A percentile compares a stretch with the other conserved stretches of the same genome.
Conservation (phyloP, 1,284 basidiomycete genomes). For the Rhodotorula sp. region DNA sequence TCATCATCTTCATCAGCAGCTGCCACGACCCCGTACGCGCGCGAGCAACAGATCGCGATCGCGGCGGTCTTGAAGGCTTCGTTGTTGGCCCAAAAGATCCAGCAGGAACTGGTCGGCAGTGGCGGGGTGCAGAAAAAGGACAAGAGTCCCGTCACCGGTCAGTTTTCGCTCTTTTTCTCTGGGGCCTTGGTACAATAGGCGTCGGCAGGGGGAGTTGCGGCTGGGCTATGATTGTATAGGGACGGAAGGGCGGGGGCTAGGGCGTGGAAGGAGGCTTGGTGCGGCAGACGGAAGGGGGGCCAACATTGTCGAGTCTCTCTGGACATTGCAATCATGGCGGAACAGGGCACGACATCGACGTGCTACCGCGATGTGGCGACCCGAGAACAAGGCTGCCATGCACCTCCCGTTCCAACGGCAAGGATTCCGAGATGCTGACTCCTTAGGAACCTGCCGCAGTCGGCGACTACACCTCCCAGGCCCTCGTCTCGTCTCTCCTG, state of each 20-base stretch:
- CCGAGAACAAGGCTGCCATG: no score
- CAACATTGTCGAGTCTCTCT: background rate
- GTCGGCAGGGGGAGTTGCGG: background rate
- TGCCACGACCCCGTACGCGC: conserved; percentile 14
- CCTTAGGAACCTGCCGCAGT: conserved; percentile 55
- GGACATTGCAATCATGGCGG: background rate
- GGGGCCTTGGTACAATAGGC: no score
- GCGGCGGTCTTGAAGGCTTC: conserved; percentile 89
- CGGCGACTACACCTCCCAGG: conserved; percentile 86
- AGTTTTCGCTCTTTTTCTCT: conserved; percentile 32
- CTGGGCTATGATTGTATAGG: no score
- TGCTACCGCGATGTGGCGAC: no score
- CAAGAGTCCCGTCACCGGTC: conserved; percentile 93
- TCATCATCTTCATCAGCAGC: background rate
- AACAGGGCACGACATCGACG: no score
- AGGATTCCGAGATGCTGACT: no score
- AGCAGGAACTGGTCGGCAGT: conserved; percentile 78
- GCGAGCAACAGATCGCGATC: conserved; percentile 60
- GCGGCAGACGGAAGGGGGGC: no score
- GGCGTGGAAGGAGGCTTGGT: background rate
- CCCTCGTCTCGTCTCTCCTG: conserved; percentile 78
- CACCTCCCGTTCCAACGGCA: no score
- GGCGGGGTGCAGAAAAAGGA: conserved; percentile 90
- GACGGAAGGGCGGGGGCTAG: background rate
- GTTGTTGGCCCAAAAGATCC: conserved; percentile 69